Evolutionary conservation across 2,329 filamentous ascomycete species (phyloP).

Genomic region (Fusarium sarcochroum): DNA sequence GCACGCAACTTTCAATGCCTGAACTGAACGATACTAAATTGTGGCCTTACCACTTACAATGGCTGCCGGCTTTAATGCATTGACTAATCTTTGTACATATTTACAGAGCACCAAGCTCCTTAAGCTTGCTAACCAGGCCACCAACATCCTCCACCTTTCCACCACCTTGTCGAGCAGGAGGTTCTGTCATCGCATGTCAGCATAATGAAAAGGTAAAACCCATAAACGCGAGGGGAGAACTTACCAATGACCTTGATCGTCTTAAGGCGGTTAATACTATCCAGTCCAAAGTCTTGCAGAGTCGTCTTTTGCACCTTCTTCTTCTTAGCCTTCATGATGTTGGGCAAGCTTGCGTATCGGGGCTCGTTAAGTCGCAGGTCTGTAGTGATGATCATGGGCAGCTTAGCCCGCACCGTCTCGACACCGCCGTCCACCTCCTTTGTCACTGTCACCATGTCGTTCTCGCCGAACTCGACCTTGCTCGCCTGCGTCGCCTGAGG

Average conservation of each 20-base stretch:
- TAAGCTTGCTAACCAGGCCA: slow-evolving; percentile 92
- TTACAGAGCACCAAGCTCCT: slow-evolving; percentile 93
- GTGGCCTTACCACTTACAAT: not conserved
- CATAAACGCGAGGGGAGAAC: slow-evolving; percentile 50
- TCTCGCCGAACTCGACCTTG: slow-evolving; percentile 81
- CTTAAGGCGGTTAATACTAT: slow-evolving; percentile 83
- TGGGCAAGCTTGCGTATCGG: slow-evolving; percentile 92
- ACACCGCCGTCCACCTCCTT: slow-evolving; percentile 96
- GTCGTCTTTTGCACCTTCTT: slow-evolving; percentile 96
- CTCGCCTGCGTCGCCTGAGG: slow-evolving; percentile 94
- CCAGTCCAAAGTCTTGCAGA: slow-evolving; percentile 84
- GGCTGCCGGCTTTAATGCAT: slow-evolving; percentile 1
- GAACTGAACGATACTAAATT: slow-evolving; percentile 1
- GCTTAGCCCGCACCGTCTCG: slow-evolving; percentile 86
- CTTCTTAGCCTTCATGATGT: slow-evolving; percentile 99
- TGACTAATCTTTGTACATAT: slow-evolving; percentile 15
- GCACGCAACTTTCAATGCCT: not conserved
- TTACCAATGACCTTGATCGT: slow-evolving; percentile 87
- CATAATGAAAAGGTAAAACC: not conserved
- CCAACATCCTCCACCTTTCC: slow-evolving; percentile 98
- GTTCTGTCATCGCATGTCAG: slow-evolving; percentile 70
- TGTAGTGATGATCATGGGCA: slow-evolving; percentile 95
- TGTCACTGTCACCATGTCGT: slow-evolving; percentile 80
- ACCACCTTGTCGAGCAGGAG: slow-evolving; percentile 87
- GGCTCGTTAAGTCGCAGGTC: slow-evolving; percentile 96